These are phyloP conservation scores for Termitomyces sp. DNA, from an alignment of 768 basidiomycete genomes.

Conservation along the genomic window DNA sequence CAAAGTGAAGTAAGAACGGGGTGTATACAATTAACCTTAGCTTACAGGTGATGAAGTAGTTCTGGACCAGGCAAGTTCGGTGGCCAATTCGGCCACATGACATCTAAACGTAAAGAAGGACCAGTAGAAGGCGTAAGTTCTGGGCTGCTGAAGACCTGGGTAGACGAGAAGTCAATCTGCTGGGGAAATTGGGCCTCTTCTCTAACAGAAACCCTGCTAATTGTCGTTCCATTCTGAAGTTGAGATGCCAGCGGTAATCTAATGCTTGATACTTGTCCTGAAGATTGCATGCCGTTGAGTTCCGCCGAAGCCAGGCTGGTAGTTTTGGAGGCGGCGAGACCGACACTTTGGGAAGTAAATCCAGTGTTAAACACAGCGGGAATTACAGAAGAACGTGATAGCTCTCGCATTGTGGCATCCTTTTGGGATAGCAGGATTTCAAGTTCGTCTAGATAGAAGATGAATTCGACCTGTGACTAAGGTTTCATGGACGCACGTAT, in stretches of 20 bases:
- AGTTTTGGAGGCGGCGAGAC: neutral
- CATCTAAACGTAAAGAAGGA: slow-evolving; percentile 26
- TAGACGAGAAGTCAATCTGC: slow-evolving; percentile 15
- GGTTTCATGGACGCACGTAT: slow-evolving; percentile 43
- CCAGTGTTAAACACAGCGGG: slow-evolving; percentile 1
- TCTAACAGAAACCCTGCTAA: slow-evolving; percentile 3
- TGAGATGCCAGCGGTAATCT: slow-evolving; percentile 6
- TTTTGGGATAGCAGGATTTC: slow-evolving; percentile 62
- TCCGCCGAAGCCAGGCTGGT: neutral
- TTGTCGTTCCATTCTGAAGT: slow-evolving; percentile 7
- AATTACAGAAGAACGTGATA: slow-evolving; percentile 5
- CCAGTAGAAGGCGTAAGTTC: slow-evolving; percentile 9
- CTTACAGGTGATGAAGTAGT: slow-evolving; percentile 61
- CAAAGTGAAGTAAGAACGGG: neutral
- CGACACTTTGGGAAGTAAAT: neutral
- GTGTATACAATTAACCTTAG: slow-evolving; percentile 2
- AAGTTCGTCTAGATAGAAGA: slow-evolving; percentile 47
- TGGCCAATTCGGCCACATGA: slow-evolving; percentile 59
- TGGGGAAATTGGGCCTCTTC: slow-evolving; percentile 21
- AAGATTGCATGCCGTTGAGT: slow-evolving; percentile 5
- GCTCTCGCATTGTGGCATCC: slow-evolving; percentile 22
- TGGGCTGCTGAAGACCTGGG: slow-evolving; percentile 7
- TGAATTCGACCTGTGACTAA: neutral
- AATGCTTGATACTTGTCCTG: slow-evolving; percentile 3
- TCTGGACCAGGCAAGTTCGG: slow-evolving; percentile 54